phyloP scores from a whole-genome alignment of 2,329 filamentous ascomycete species.

The Phialophora verrucosa region DNA sequence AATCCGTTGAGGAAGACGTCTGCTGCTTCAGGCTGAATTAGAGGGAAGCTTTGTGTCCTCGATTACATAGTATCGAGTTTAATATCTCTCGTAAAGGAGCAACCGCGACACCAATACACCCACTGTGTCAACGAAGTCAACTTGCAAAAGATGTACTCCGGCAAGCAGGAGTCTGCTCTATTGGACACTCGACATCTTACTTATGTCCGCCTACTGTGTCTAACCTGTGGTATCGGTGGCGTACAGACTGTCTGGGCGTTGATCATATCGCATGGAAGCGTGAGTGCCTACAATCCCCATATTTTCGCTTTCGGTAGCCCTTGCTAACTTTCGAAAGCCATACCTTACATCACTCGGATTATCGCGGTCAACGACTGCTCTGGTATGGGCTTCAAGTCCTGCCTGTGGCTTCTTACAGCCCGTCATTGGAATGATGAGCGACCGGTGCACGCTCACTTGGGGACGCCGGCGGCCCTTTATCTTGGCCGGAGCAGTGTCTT shows the following conservation, averaged over 20 bases:
- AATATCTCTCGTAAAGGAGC: too few species aligned
- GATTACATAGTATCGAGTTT: too few species aligned
- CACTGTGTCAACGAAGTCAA: neutral
- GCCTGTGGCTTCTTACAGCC: slow-evolving; percentile 11
- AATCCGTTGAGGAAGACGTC: too few species aligned
- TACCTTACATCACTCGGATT: slow-evolving; percentile 9
- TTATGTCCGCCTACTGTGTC: slow-evolving; percentile 4
- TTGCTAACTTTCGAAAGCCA: neutral
- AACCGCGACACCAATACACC: neutral
- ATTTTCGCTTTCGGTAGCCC: neutral
- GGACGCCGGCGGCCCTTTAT: slow-evolving; percentile 2
- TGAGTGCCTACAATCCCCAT: neutral
- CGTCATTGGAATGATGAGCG: slow-evolving; percentile 6
- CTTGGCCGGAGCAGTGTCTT: neutral
- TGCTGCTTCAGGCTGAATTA: too few species aligned
- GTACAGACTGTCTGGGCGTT: slow-evolving; percentile 12
- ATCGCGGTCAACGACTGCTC: slow-evolving; percentile 1
- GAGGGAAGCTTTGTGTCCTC: too few species aligned
- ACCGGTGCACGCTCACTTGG: neutral
- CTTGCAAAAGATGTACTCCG: neutral
- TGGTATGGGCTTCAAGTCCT: slow-evolving; percentile 9
- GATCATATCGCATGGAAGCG: slow-evolving; percentile 9
- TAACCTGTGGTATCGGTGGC: slow-evolving; percentile 4
- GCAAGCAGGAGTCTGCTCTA: neutral
- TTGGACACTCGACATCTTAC: neutral